Percentiles rank a stretch among this genome's conserved stretches.
These are phyloP conservation scores for Rhynchosporium agropyri DNA, from an alignment of 2,329 filamentous ascomycete species.

Conservation along the genomic window DNA sequence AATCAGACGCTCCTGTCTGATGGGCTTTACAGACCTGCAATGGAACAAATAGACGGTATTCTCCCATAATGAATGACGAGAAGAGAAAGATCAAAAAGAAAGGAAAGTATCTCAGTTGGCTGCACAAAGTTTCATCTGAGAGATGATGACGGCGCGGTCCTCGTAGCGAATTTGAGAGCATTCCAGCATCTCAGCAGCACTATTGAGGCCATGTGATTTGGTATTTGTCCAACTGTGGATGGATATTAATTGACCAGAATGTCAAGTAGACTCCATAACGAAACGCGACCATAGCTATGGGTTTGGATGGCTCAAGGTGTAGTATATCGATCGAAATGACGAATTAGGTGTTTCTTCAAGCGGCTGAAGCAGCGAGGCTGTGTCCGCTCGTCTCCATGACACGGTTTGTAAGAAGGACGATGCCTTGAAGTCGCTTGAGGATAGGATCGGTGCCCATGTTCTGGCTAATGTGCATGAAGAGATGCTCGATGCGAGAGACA, in stretches of 20 bases:
- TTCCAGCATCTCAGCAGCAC: slow-evolving; percentile 39
- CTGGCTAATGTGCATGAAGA: slow-evolving; percentile 54
- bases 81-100: slow-evolving; percentile 25
- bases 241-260: slow-evolving; percentile 30
- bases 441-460: slow-evolving; percentile 51
- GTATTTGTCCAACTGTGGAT: slow-evolving; percentile 32
- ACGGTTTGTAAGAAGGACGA: slow-evolving; percentile 44
- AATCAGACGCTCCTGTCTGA: slow-evolving; percentile 21
- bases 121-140: slow-evolving; percentile 21
- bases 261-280: slow-evolving; percentile 32
- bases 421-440: slow-evolving; percentile 51
- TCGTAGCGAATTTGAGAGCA: slow-evolving; percentile 36
- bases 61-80: slow-evolving; percentile 19
- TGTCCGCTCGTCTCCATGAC: slow-evolving; percentile 36
- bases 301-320: slow-evolving; percentile 18
- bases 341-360: slow-evolving; percentile 13
- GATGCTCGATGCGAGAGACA: slow-evolving; percentile 54
- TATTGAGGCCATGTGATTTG: slow-evolving; percentile 20
- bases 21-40: slow-evolving; percentile 33
- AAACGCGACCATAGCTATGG: slow-evolving; percentile 22
- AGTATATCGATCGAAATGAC: slow-evolving; percentile 11
- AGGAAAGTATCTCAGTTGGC: slow-evolving; percentile 14
- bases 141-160: slow-evolving; percentile 19
- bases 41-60: slow-evolving; percentile 24
- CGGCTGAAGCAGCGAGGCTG: slow-evolving; percentile 15